Base-by-base conservation (phyloP, 106 monocot genomes). In the Acorus gramineus region DNA sequence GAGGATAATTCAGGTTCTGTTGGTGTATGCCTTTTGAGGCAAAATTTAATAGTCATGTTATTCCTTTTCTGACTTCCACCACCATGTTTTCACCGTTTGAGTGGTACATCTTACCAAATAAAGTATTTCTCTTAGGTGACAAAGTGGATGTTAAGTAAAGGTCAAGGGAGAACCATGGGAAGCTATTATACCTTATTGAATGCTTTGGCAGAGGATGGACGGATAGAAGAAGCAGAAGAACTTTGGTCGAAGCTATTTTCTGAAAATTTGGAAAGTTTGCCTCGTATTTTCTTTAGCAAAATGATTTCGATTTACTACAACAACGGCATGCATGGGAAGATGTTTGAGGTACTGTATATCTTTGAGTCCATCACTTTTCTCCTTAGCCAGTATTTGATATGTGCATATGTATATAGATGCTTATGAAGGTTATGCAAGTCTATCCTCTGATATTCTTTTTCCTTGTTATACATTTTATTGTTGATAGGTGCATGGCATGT, bases 121-220 rank as follows among this genome's bases (percentile, higher is more conserved):
- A 28, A 28, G 28, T 28, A 28, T 28, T 58, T 59, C 28, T n/a
- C 58, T 50, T 56, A 96, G 96, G 80, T 96, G 49, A 81, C 75
- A 8, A 96, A 96, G 60, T 96, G 96, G 96, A 90, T 95, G 94
- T 64, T 95, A 62, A 91, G 83, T 80, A 96, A 96, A 85, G 96
- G 96, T 66, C 96, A 96, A 70, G 96, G 96, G 60, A 90, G 83
- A 65, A 91, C 96, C 43, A 87, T 96, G 91, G 96, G 96, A 10
- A 96, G 72, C 8, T 91, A 96, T 71, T 87, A 73, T 51, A 70
- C 82, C 5, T 76, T 96, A 45, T 71, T 96, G 69, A 96, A 85
- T 85, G 90, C 96, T 69, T 80, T 96, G 57, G 77, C 81, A 5
- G 90, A 90, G 77, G 96, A 96, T 79, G 94, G 80, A 51, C 77